These are phyloP conservation scores for Stevia rebaudiana DNA, from an alignment of 140 eudicot species.

Conservation along the genomic window DNA sequence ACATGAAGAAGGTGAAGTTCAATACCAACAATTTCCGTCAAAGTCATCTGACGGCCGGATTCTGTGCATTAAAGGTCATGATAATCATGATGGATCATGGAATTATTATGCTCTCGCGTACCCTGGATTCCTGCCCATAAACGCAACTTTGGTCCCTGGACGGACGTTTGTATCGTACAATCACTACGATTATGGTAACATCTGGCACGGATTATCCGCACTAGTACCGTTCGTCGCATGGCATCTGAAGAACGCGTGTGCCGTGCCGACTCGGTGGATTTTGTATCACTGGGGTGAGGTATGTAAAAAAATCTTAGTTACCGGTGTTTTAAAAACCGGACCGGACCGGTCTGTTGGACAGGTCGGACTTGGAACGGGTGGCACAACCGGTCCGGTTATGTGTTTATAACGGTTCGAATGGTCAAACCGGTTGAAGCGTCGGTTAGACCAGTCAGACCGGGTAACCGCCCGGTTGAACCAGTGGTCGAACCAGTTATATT, in stretches of 20 bases:
- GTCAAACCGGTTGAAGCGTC: no score
- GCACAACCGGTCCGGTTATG: no score
- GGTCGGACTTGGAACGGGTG: no score
- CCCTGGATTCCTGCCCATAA: conserved; percentile 47
- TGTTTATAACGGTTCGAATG: no score
- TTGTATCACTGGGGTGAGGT: conserved; percentile 66
- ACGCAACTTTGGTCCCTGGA: conserved; percentile 53
- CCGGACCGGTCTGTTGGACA: no score
- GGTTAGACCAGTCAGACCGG: no score
- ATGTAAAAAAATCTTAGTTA: not conserved
- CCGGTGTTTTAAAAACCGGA: no score
- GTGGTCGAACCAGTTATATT: no score
- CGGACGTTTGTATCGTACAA: conserved; percentile 62
- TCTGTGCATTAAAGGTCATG: conserved; percentile 65
- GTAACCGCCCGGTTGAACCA: no score
- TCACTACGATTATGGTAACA: conserved; percentile 61
- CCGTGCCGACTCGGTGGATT: conserved; percentile 41
- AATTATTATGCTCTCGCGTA: conserved; percentile 74
- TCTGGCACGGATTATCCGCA: conserved; percentile 77
- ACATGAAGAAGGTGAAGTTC: conserved; percentile 70
- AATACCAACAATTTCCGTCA: conserved; percentile 70
- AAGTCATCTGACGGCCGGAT: conserved; percentile 50
- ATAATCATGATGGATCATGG: conserved; percentile 81
- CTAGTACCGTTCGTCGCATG: conserved; percentile 68
- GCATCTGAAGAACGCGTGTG: conserved; percentile 47